Conservation (phyloP, 257 asterid genomes). For the Lithospermum erythrorhizon region DNA sequence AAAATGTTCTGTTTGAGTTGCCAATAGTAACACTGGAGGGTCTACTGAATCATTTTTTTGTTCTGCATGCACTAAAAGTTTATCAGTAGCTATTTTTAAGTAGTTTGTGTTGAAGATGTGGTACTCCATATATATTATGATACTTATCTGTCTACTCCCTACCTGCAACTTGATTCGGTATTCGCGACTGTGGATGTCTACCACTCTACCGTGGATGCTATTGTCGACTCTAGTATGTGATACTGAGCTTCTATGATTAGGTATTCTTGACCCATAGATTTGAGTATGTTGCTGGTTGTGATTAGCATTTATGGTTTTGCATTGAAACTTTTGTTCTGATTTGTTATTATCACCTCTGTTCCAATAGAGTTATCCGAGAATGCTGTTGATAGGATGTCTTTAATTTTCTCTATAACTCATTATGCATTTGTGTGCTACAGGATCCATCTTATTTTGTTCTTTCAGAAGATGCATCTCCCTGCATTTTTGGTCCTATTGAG, state of each 20-base stretch:
- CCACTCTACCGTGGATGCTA: neutral
- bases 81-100: too few species aligned
- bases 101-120: too few species aligned
- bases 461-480: constrained; percentile 76
- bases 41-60: too few species aligned
- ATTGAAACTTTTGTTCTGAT: neutral
- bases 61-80: too few species aligned
- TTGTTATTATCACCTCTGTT: neutral
- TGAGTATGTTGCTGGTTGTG: neutral
- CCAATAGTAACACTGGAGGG: too few species aligned
- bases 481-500: constrained; percentile 91
- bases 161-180: neutral
- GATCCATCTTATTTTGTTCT: constrained; percentile 77
- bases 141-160: too few species aligned
- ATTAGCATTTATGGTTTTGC: neutral
- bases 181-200: neutral
- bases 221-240: neutral
- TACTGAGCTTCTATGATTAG: neutral
- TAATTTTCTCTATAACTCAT: neutral
- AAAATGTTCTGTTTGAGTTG: too few species aligned
- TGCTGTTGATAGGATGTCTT: neutral
- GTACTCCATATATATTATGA: too few species aligned
- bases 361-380: neutral
- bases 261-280: neutral
- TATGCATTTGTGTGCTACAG: constrained; percentile 19